Percentiles rank a stretch among this genome's conserved stretches.
Evolutionary conservation across 2,329 filamentous ascomycete species (phyloP).

Genomic region (Aspergillus texensis): DNA sequence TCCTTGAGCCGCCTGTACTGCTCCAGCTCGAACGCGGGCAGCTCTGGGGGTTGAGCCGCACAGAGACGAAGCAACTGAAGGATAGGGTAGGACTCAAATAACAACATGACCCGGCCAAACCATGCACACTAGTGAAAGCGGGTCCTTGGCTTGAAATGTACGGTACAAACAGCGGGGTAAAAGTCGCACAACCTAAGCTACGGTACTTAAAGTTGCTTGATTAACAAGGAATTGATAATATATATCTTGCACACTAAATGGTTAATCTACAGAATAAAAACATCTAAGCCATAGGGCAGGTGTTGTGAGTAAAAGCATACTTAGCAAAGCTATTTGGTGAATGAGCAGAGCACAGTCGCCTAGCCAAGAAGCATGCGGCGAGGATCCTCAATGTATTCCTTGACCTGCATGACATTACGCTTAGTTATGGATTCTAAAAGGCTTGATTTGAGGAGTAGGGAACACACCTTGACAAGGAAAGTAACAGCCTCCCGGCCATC

Average conservation of each 20-base stretch:
- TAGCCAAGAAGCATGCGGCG: slow-evolving; percentile 77
- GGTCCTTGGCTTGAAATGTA: neutral
- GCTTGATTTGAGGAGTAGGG: neutral
- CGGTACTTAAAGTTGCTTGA: neutral
- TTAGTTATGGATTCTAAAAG: neutral
- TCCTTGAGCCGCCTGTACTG: slow-evolving; percentile 51
- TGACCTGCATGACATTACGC: slow-evolving; percentile 55
- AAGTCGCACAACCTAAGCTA: neutral
- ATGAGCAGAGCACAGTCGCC: neutral
- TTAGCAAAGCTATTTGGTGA: neutral
- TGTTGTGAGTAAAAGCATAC: neutral
- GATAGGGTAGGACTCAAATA: slow-evolving; percentile 26
- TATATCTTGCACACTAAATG: slow-evolving; percentile 14
- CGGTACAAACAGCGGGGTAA: neutral
- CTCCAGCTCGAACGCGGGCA: slow-evolving; percentile 55
- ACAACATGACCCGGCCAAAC: neutral
- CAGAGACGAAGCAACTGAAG: slow-evolving; percentile 42
- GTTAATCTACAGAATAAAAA: slow-evolving; percentile 32
- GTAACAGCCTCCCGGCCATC: slow-evolving; percentile 95
- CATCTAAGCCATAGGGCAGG: neutral
- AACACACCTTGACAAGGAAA: slow-evolving; percentile 78
- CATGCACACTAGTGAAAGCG: neutral
- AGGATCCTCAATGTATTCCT: slow-evolving; percentile 97
- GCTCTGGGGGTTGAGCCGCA: slow-evolving; percentile 41
- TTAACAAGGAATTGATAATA: slow-evolving; percentile 3